Evolutionary conservation across 1,139 yeast genomes (phyloP).

Genomic region (Lodderomyces oxycetoniae): DNA sequence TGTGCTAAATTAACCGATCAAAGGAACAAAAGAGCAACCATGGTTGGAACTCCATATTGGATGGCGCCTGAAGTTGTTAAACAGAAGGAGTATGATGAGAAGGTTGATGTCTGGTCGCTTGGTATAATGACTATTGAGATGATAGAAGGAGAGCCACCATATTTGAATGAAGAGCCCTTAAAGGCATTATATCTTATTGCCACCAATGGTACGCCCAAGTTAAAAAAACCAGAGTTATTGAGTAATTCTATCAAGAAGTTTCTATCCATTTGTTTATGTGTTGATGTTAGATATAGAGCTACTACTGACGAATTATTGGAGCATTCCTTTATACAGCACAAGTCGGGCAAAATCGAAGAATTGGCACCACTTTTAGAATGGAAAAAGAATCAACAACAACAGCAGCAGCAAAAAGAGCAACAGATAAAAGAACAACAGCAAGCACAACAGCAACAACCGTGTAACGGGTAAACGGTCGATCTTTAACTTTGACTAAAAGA

Average conservation of each 20-base stretch:
- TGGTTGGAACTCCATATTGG: conserved; percentile 99
- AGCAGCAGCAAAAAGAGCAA: conserved; percentile 3
- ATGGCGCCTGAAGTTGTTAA: conserved; percentile 99
- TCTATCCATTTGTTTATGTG: conserved; percentile 88
- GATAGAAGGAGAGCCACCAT: conserved; percentile 98
- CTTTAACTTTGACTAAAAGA: no score
- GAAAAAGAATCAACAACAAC: conserved; percentile 30
- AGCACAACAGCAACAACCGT: no score
- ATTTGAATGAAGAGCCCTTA: conserved; percentile 86
- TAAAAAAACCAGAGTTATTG: conserved; percentile 78
- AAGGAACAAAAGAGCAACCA: conserved; percentile 89
- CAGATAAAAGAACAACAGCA: neutral
- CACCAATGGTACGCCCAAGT: conserved; percentile 93
- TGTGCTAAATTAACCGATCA: conserved; percentile 95
- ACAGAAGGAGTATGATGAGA: conserved; percentile 93
- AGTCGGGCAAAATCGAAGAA: conserved; percentile 65
- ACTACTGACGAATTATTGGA: conserved; percentile 80
- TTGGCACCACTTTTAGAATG: conserved; percentile 69
- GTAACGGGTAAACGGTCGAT: no score
- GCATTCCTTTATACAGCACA: conserved; percentile 69
- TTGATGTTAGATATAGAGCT: conserved; percentile 89
- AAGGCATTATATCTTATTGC: conserved; percentile 70
- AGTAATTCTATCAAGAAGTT: conserved; percentile 81
- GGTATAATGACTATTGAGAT: conserved; percentile 98
- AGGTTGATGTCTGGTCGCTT: conserved; percentile 96